phyloP scores from a whole-genome alignment of 208 protist genomes.

The Trichomonas vaginalis region DNA sequence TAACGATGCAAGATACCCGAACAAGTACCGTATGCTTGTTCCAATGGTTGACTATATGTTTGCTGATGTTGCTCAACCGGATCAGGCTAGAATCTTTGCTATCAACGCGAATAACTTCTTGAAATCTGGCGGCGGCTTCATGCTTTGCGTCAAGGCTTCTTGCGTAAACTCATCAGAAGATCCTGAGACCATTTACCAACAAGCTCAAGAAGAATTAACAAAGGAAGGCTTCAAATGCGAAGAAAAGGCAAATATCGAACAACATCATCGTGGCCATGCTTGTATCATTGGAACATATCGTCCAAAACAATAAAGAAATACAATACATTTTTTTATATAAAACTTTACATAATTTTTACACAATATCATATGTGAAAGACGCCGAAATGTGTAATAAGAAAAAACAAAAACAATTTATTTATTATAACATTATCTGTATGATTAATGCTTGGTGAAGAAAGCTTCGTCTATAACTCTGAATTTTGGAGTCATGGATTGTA shows the following conservation, averaged over 20 bases:
- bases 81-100: slow-evolving; percentile 96
- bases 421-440: too few species aligned
- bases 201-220: slow-evolving; percentile 83
- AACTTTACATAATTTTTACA: too few species aligned
- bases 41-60: slow-evolving; percentile 98
- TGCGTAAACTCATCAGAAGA: slow-evolving; percentile 98
- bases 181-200: slow-evolving; percentile 83
- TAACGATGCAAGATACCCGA: slow-evolving; percentile 96
- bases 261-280: slow-evolving; percentile 97
- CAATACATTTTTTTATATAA: too few species aligned
- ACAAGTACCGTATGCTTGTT: slow-evolving; percentile 95
- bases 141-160: slow-evolving; percentile 99
- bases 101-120: slow-evolving; percentile 96
- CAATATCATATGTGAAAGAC: too few species aligned
- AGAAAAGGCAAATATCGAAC: slow-evolving; percentile 93
- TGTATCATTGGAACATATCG: slow-evolving; percentile 56
- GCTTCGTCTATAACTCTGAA: background rate
- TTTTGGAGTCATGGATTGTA: background rate
- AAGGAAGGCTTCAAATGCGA: slow-evolving; percentile 83
- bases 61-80: slow-evolving; percentile 98
- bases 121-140: slow-evolving; percentile 93
- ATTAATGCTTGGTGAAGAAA: background rate
- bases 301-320: background rate
- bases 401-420: too few species aligned
- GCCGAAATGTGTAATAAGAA: too few species aligned